Conservation (phyloP, 2,329 filamentous ascomycete species). For the Xylaria multiplex region DNA sequence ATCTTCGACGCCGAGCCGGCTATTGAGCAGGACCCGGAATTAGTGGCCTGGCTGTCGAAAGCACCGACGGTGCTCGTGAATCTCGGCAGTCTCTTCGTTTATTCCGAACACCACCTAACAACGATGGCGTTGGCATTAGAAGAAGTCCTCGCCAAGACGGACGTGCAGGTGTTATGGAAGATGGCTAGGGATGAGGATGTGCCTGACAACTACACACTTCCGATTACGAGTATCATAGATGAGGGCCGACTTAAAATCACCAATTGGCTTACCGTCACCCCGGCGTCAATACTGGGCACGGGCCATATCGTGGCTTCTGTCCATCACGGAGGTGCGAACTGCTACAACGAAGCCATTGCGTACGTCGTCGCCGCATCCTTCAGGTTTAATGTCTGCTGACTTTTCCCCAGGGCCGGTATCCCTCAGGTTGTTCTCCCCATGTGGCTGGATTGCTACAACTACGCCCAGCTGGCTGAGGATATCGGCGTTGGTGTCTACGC, state of each 20-base stretch:
- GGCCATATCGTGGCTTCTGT: constrained; percentile 39
- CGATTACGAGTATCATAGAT: constrained; percentile 30
- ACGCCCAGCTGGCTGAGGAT: constrained; percentile 34
- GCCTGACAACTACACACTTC: constrained; percentile 28
- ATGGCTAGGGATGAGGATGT: constrained; percentile 26
- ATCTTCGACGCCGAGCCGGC: constrained; percentile 33
- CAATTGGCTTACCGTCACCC: constrained; percentile 36
- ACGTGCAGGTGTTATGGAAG: constrained; percentile 40
- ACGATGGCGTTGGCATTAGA: constrained; percentile 39
- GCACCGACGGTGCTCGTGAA: constrained; percentile 41
- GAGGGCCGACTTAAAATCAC: constrained; percentile 34
- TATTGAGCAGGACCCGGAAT: constrained; percentile 34
- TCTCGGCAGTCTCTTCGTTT: constrained; percentile 37
- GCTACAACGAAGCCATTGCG: constrained; percentile 40
- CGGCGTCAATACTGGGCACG: constrained; percentile 36
- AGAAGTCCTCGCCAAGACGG: constrained; percentile 26
- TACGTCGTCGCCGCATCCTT: constrained; percentile 2
- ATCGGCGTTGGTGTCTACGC: constrained; percentile 37
- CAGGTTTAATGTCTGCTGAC: neutral
- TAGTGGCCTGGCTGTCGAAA: constrained; percentile 38
- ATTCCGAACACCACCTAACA: constrained; percentile 27
- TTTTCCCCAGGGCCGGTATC: constrained; percentile 28
- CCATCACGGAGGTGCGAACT: constrained; percentile 41
- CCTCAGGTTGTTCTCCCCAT: constrained; percentile 36
- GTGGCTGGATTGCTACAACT: constrained; percentile 37